phyloP scores from a whole-genome alignment of 352 stramenopile genomes.

The Phytophthora idaei region DNA sequence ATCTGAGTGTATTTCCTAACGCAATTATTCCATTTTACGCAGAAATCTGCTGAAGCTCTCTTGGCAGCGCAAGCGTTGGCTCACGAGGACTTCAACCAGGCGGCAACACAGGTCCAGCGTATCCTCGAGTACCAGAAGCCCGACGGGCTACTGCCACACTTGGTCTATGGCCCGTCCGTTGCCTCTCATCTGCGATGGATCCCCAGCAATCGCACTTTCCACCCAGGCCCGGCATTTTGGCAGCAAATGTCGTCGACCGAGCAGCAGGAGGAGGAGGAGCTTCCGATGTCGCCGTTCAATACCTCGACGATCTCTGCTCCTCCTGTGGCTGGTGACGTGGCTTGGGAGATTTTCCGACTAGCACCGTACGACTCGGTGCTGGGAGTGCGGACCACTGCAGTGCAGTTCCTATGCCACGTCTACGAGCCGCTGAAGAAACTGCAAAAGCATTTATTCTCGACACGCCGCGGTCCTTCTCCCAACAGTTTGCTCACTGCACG shows the following conservation, averaged over 20 bases:
- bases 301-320: slow-evolving; percentile 72
- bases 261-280: neutral
- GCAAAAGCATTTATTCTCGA: slow-evolving; percentile 56
- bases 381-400: slow-evolving; percentile 56
- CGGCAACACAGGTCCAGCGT: slow-evolving; percentile 65
- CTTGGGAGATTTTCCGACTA: slow-evolving; percentile 86
- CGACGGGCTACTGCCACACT: slow-evolving; percentile 64
- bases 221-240: slow-evolving; percentile 84
- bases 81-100: slow-evolving; percentile 74
- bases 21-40: slow-evolving; percentile 16
- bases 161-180: slow-evolving; percentile 84
- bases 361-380: slow-evolving; percentile 77
- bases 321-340: slow-evolving; percentile 76
- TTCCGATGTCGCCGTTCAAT: slow-evolving; percentile 19
- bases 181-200: slow-evolving; percentile 55
- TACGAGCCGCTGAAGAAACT: slow-evolving; percentile 67
- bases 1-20: neutral
- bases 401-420: slow-evolving; percentile 75
- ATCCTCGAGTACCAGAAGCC: slow-evolving; percentile 66
- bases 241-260: neutral
- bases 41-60: slow-evolving; percentile 80
- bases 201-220: slow-evolving; percentile 69
- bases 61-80: slow-evolving; percentile 80
- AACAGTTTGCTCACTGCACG: slow-evolving; percentile 45
- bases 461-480: slow-evolving; percentile 24